These are phyloP conservation scores for Ceratobasidium sp. DNA, from an alignment of 1,284 basidiomycete species.

Conservation along the genomic window DNA sequence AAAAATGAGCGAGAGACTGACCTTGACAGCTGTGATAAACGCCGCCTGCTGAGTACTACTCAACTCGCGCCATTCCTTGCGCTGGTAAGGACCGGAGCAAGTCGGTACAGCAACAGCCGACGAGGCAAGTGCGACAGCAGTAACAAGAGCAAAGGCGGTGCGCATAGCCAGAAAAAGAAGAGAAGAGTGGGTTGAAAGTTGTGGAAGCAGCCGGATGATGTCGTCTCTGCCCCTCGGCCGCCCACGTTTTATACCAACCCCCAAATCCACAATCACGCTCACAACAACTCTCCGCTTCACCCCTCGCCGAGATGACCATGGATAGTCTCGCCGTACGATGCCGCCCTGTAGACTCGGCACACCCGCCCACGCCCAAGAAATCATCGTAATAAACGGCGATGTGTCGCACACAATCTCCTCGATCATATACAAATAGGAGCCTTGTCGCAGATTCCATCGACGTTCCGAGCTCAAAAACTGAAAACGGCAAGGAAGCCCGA, in stretches of 20 bases:
- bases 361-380: conserved; percentile 1
- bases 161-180: conserved; percentile 8
- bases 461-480: background rate
- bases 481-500: background rate
- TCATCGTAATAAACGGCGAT: background rate
- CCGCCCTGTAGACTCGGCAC: background rate
- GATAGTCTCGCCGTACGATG: conserved; percentile 1
- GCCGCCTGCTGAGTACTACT: background rate
- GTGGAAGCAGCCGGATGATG: background rate
- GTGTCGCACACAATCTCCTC: background rate
- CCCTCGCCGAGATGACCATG: conserved; percentile 12
- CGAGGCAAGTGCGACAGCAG: background rate
- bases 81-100: conserved; percentile 21
- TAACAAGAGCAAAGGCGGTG: background rate
- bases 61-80: conserved; percentile 46
- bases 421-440: background rate
- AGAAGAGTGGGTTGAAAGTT: background rate
- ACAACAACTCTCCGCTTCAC: background rate
- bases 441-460: background rate
- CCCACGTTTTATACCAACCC: conserved; percentile 17
- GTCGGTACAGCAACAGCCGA: background rate
- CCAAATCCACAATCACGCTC: background rate
- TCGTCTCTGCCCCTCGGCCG: background rate
- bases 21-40: conserved; percentile 43
- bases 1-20: background rate